phyloP scores from a whole-genome alignment of 2,329 filamentous ascomycete species.

The Fusarium sp. region DNA sequence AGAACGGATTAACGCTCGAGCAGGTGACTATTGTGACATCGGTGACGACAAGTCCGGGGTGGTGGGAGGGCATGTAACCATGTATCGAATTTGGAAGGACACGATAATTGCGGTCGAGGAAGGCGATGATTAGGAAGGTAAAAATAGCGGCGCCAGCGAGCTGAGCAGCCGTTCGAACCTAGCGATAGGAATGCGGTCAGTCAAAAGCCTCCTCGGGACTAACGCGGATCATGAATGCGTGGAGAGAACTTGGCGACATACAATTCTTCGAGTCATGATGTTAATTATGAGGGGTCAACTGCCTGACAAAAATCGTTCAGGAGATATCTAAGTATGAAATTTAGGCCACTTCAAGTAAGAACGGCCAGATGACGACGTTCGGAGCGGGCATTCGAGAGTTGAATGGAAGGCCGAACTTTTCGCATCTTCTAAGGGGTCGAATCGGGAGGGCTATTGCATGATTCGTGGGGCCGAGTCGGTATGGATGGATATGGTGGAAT shows the following conservation, averaged over 20 bases:
- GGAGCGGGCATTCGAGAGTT: conserved; percentile 41
- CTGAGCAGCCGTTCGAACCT: conserved; percentile 80
- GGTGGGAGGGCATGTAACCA: conserved; percentile 86
- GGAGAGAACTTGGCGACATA: conserved; percentile 38
- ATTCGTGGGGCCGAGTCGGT: conserved; percentile 13
- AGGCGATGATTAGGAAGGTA: conserved; percentile 78
- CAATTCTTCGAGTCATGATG: conserved; percentile 56
- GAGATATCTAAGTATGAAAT: conserved; percentile 11
- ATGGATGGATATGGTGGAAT: background rate
- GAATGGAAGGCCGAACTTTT: conserved; percentile 38
- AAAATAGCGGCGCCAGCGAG: conserved; percentile 74
- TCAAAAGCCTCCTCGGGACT: background rate
- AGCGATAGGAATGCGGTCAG: conserved; percentile 14
- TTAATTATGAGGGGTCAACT: conserved; percentile 11
- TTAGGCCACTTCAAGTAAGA: conserved; percentile 35
- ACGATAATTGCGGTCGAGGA: conserved; percentile 89
- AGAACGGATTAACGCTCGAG: conserved; percentile 78
- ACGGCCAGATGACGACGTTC: conserved; percentile 27
- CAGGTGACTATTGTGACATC: conserved; percentile 85
- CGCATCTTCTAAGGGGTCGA: conserved; percentile 45
- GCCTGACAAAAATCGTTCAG: background rate
- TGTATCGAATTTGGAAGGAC: conserved; percentile 89
- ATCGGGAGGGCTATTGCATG: conserved; percentile 45
- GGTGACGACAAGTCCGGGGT: conserved; percentile 85
- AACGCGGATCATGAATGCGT: background rate